phyloP scores from a whole-genome alignment of 2,329 filamentous ascomycete genomes.

The Aschersonia sp. region DNA sequence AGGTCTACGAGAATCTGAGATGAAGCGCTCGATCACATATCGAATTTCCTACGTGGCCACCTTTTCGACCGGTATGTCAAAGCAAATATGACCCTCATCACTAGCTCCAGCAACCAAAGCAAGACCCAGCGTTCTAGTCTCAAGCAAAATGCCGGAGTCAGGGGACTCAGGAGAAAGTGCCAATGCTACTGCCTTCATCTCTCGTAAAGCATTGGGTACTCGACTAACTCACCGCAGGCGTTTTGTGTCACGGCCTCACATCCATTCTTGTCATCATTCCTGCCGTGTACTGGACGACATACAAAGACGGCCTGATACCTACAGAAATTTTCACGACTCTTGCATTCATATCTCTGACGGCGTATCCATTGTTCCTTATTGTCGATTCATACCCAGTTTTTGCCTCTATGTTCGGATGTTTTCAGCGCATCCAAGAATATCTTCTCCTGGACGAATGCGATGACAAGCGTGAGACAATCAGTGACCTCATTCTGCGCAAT shows the following conservation, averaged over 20 bases:
- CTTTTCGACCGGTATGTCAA: slow-evolving; percentile 1
- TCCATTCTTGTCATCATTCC: slow-evolving; percentile 5
- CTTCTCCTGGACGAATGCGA: slow-evolving; percentile 3
- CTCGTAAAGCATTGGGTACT: no score
- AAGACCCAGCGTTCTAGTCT: no score
- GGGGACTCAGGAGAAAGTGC: no score
- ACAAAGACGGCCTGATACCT: slow-evolving; percentile 1
- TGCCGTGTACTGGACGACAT: slow-evolving; percentile 6
- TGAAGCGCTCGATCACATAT: slow-evolving; percentile 5
- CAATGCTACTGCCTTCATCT: no score
- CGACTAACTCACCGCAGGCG: no score
- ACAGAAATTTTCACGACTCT: slow-evolving; percentile 5
- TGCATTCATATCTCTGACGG: slow-evolving; percentile 5
- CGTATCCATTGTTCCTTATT: slow-evolving; percentile 2
- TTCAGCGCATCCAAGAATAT: slow-evolving; percentile 6
- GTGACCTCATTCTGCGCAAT: slow-evolving; percentile 21
- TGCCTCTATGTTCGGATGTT: slow-evolving; percentile 3
- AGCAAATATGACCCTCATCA: no score
- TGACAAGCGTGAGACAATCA: slow-evolving; percentile 11
- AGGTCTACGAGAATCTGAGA: slow-evolving; percentile 6
- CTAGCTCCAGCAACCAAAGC: no score
- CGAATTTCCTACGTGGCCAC: slow-evolving; percentile 2
- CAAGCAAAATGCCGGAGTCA: no score
- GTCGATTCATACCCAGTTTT: slow-evolving; percentile 3
- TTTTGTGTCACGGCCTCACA: slow-evolving; percentile 1